Conservation (phyloP, 352 stramenopile species). For the Globisporangium paddicum region DNA sequence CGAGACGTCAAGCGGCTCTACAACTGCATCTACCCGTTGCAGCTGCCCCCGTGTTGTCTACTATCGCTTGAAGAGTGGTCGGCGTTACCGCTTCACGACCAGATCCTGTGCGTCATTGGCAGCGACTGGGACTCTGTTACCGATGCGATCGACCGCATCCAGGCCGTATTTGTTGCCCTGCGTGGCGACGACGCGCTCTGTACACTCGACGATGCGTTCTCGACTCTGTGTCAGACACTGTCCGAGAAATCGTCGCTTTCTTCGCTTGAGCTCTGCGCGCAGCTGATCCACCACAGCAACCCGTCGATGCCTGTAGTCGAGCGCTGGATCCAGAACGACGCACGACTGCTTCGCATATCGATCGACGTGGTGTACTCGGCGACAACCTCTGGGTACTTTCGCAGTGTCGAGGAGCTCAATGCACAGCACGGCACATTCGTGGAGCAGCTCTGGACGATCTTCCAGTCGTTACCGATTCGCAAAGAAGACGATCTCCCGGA, state of each 20-base stretch:
- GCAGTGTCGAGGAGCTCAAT: background rate
- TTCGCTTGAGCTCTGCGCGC: constrained; percentile 40
- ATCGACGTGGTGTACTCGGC: constrained; percentile 36
- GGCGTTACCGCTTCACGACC: constrained; percentile 48
- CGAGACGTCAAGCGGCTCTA: constrained; percentile 51
- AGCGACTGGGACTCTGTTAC: constrained; percentile 15
- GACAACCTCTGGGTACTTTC: background rate
- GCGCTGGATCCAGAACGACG: constrained; percentile 65
- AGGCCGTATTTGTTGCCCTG: constrained; percentile 42
- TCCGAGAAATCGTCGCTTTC: constrained; percentile 22
- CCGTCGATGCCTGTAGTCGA: constrained; percentile 30
- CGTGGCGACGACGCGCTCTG: constrained; percentile 24
- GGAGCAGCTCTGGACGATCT: constrained; percentile 63
- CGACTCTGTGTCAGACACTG: constrained; percentile 36
- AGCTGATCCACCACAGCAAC: constrained; percentile 61
- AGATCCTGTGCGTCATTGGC: constrained; percentile 41
- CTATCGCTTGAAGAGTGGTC: constrained; percentile 53
- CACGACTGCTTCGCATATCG: constrained; percentile 46
- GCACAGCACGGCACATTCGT: constrained; percentile 26
- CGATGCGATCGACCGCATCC: constrained; percentile 36
- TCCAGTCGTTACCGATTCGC: constrained; percentile 67
- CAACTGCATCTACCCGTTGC: constrained; percentile 45
- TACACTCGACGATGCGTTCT: constrained; percentile 48
- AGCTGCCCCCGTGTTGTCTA: constrained; percentile 33
- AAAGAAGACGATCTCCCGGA: constrained; percentile 47